Conservation (phyloP, 805 yeast genomes). For the Lachancea lanzarotensis region DNA sequence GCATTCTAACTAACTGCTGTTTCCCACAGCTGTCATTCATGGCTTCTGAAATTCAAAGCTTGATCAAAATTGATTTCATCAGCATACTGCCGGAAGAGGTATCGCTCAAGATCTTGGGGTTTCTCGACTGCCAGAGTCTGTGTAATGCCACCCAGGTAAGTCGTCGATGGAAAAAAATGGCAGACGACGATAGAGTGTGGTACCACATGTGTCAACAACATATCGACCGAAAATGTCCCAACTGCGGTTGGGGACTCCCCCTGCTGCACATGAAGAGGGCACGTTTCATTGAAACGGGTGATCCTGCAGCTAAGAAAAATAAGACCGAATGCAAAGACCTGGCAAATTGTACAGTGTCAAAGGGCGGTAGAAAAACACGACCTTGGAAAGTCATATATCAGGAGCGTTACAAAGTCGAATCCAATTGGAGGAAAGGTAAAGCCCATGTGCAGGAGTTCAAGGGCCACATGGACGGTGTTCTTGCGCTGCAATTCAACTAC, state of each 20-base stretch:
- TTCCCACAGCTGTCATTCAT: slow-evolving; percentile 89
- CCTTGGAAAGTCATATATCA: slow-evolving; percentile 96
- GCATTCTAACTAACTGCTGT: slow-evolving; percentile 83
- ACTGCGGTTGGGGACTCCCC: slow-evolving; percentile 99
- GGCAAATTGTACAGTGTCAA: background rate
- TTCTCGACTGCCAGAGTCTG: slow-evolving; percentile 86
- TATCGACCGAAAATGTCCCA: slow-evolving; percentile 93
- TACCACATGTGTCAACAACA: slow-evolving; percentile 98
- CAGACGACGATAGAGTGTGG: slow-evolving; percentile 97
- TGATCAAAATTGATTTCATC: slow-evolving; percentile 85
- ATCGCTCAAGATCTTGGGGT: slow-evolving; percentile 76
- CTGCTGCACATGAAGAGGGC: slow-evolving; percentile 81
- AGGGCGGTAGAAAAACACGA: slow-evolving; percentile 37
- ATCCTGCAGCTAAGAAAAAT: background rate
- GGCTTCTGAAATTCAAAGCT: slow-evolving; percentile 66
- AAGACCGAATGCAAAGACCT: background rate
- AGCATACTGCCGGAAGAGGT: slow-evolving; percentile 80
- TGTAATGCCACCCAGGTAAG: slow-evolving; percentile 93
- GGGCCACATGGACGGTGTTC: slow-evolving; percentile 86
- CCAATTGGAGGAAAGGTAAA: slow-evolving; percentile 88
- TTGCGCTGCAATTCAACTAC: slow-evolving; percentile 79
- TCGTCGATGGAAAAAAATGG: slow-evolving; percentile 76
- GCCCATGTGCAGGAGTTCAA: slow-evolving; percentile 56
- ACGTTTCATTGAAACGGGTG: slow-evolving; percentile 26
- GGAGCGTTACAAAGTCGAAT: slow-evolving; percentile 85